Conservation (phyloP, 2,329 filamentous ascomycete genomes). For the Apiospora kogelbergensis region DNA sequence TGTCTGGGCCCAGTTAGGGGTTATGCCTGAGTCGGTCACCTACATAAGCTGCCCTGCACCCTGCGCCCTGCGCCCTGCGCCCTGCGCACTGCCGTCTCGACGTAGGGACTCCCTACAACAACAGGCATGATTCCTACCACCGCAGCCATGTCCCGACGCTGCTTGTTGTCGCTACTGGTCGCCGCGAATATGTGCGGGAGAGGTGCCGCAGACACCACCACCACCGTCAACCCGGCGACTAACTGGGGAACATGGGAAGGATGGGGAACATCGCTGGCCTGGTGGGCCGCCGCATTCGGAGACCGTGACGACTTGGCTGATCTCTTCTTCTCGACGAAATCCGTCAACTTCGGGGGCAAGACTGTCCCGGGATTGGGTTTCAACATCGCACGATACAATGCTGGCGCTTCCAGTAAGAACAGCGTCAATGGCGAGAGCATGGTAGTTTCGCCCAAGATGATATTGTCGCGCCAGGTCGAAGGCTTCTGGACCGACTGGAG, state of each 20-base stretch:
- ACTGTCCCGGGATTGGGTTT: slow-evolving; percentile 39
- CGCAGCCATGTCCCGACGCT: not conserved
- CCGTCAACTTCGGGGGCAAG: slow-evolving; percentile 28
- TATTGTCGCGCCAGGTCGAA: slow-evolving; percentile 37
- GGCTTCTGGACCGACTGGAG: slow-evolving; percentile 41
- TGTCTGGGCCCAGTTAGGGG: not conserved
- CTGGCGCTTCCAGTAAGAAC: slow-evolving; percentile 39
- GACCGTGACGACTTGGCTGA: slow-evolving; percentile 39
- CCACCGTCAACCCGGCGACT: slow-evolving; percentile 30
- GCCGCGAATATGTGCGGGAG: not conserved
- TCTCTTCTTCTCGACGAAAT: slow-evolving; percentile 39
- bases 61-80: too few species aligned
- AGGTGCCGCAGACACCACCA: slow-evolving; percentile 28
- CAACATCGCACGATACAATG: slow-evolving; percentile 45
- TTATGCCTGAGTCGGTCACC: not conserved
- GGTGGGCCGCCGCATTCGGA: slow-evolving; percentile 44
- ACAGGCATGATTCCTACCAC: not conserved
- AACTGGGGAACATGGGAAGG: slow-evolving; percentile 44
- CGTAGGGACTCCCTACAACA: not conserved
- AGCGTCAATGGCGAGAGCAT: slow-evolving; percentile 33
- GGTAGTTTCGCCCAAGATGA: slow-evolving; percentile 37
- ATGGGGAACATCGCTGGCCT: slow-evolving; percentile 43
- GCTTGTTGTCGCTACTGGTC: not conserved
- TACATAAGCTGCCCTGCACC: not conserved
- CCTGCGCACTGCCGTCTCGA: not conserved